Evolutionary conservation across 2,329 filamentous ascomycete species (phyloP).

Genomic region (Clonostachys byssicola): DNA sequence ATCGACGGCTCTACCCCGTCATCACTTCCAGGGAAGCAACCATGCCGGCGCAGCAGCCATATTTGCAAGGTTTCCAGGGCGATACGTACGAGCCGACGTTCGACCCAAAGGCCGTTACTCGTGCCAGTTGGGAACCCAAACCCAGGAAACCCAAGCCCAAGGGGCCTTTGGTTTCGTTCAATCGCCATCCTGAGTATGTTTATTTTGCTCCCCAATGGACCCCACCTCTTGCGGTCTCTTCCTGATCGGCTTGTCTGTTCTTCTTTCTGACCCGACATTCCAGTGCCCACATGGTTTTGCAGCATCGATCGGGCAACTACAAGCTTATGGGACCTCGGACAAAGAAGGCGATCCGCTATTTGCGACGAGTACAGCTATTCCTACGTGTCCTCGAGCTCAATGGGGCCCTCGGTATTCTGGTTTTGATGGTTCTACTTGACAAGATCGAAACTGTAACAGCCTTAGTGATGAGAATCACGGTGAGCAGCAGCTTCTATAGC

Average conservation of each 20-base stretch:
- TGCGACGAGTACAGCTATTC: conserved; percentile 64
- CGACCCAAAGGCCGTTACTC: conserved; percentile 81
- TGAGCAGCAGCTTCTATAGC: conserved; percentile 35
- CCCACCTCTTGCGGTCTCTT: neutral
- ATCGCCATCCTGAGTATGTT: conserved; percentile 79
- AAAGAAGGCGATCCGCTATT: conserved; percentile 67
- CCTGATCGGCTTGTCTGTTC: too few relatives aligned
- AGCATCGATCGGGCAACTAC: conserved; percentile 56
- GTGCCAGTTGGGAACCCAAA: conserved; percentile 69
- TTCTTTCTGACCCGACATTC: neutral
- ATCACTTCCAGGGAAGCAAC: too few relatives aligned
- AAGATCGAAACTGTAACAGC: conserved; percentile 59
- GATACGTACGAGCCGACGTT: conserved; percentile 41
- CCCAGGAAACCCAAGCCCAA: conserved; percentile 60
- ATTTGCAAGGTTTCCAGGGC: too few relatives aligned
- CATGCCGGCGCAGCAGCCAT: too few relatives aligned
- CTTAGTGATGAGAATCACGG: conserved; percentile 75
- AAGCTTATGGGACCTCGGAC: conserved; percentile 65
- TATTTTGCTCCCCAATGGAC: neutral
- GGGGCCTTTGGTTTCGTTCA: conserved; percentile 78
- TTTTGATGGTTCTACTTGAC: conserved; percentile 73
- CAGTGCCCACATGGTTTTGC: conserved; percentile 59
- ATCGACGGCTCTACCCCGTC: too few relatives aligned
- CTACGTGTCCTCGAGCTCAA: conserved; percentile 65
- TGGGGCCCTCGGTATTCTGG: conserved; percentile 66